Conservation (phyloP, 495 filamentous ascomycete genomes). For the Neurospora sp. region DNA sequence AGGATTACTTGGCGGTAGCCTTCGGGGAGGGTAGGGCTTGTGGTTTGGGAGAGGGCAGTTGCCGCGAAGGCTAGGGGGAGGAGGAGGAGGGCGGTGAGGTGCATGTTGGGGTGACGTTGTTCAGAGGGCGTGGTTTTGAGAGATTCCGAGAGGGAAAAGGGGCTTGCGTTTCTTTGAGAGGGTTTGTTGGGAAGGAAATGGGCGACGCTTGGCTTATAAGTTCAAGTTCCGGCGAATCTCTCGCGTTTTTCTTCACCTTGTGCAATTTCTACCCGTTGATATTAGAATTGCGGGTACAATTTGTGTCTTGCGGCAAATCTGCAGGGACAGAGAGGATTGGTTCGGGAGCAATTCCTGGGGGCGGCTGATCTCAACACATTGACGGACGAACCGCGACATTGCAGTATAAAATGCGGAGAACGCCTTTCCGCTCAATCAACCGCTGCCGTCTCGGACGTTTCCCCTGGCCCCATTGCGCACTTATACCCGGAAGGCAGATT, state of each 20-base stretch:
- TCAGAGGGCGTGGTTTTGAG: no score
- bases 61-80: conserved; percentile 34
- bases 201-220: neutral
- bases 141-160: no score
- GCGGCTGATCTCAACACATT: neutral
- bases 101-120: no score
- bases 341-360: neutral
- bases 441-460: neutral
- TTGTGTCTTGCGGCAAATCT: neutral
- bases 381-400: no score
- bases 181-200: neutral
- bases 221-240: neutral
- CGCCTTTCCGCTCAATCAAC: neutral
- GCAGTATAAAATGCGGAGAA: neutral
- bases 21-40: conserved; percentile 12
- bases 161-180: neutral
- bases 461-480: neutral
- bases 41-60: conserved; percentile 31
- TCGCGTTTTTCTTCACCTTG: no score
- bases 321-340: neutral
- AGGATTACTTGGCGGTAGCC: conserved; percentile 42
- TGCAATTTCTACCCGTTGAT: neutral
- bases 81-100: conserved; percentile 28
- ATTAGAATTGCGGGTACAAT: neutral
- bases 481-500: neutral